A percentile compares a stretch with the other conserved stretches of the same genome.
Evolutionary conservation across 1,284 basidiomycete genomes (phyloP).

Genomic region (Xanthoconium separans): DNA sequence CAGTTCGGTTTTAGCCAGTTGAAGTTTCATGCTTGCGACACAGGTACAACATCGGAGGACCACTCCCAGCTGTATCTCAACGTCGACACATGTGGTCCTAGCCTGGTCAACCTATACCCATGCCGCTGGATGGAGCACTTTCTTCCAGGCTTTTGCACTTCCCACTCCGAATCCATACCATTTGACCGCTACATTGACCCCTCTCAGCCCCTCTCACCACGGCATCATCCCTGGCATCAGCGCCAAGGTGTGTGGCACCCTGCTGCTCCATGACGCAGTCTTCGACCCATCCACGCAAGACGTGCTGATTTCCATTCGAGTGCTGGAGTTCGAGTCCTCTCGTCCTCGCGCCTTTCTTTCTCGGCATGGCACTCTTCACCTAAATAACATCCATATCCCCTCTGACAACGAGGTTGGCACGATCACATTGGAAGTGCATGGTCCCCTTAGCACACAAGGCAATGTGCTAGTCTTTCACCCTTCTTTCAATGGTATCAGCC

Average conservation of each 20-base stretch:
- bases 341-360: neutral
- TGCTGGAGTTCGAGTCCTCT: neutral
- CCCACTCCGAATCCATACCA: neutral
- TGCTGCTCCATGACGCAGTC: conserved; percentile 9
- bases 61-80: neutral
- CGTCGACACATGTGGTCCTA: neutral
- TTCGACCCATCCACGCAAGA: conserved; percentile 11
- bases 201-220: conserved; percentile 10
- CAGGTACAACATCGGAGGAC: too few species aligned
- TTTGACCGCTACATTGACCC: neutral
- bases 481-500: conserved; percentile 16
- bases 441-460: conserved; percentile 1
- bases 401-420: neutral
- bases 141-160: neutral
- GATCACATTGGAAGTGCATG: conserved; percentile 10
- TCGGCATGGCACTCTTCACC: conserved; percentile 10
- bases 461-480: conserved; percentile 6
- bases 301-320: conserved; percentile 8
- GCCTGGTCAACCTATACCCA: neutral
- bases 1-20: neutral
- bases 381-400: neutral
- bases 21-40: neutral
- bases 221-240: neutral
- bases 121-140: neutral
- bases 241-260: neutral